These are phyloP conservation scores for Saturnispora diversa DNA, from an alignment of 805 yeast genomes.

Conservation along the genomic window DNA sequence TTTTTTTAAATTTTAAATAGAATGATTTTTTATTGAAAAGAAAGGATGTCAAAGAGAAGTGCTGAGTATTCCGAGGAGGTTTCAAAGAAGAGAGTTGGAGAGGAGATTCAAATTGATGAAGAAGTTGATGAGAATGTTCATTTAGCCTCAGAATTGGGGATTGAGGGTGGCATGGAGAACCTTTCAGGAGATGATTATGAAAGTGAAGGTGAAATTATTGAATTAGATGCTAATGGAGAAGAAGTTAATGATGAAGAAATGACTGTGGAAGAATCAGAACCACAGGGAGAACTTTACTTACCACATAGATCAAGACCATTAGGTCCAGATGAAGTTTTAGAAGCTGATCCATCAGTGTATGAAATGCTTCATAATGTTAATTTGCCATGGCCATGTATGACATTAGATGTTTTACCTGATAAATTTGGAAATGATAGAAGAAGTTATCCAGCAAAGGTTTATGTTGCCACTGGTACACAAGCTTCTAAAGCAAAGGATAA, in stretches of 20 bases:
- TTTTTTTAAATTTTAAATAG: conserved; percentile 8
- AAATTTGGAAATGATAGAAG: conserved; percentile 81
- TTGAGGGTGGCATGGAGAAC: conserved; percentile 65
- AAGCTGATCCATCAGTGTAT: conserved; percentile 93
- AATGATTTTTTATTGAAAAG: conserved; percentile 1
- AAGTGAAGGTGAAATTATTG: conserved; percentile 83
- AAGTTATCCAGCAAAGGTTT: conserved; percentile 78
- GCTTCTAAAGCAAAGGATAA: conserved; percentile 83
- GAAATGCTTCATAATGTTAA: conserved; percentile 93
- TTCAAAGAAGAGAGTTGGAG: conserved; percentile 15
- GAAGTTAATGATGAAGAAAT: conserved; percentile 29
- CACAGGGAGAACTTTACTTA: conserved; percentile 47
- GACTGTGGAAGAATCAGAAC: conserved; percentile 23
- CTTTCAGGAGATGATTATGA: conserved; percentile 88
- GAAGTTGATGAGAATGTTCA: conserved; percentile 36
- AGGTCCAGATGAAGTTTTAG: conserved; percentile 92
- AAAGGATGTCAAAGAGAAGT: conserved; percentile 29
- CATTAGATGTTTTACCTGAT: conserved; percentile 85
- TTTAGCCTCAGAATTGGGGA: conserved; percentile 60
- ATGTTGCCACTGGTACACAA: conserved; percentile 88
- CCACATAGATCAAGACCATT: conserved; percentile 86
- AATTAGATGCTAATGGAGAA: conserved; percentile 55
- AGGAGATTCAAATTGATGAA: conserved; percentile 24
- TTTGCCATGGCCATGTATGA: conserved; percentile 95
- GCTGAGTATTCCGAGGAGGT: conserved; percentile 22